Evolutionary conservation across 495 filamentous ascomycete species (phyloP), one percentile per base, ranked within the genome.

Genomic region (Amniculicola lignicola): DNA sequence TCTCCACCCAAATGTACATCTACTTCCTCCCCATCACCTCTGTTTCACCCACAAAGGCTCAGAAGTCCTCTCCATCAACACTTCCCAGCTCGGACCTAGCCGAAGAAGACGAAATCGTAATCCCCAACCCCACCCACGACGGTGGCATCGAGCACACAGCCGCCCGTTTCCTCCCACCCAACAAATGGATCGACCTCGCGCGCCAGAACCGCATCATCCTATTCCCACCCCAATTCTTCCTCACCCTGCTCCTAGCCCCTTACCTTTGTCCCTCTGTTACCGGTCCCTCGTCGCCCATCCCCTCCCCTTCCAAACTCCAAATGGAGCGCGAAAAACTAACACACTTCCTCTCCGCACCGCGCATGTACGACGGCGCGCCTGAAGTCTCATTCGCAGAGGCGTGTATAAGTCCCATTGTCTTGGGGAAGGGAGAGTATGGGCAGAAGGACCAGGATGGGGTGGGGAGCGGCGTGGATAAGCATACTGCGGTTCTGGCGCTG

Each of bases 1-100:
- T 89, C 67, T 86, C 86, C 1, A 96, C 90, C 6, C 90, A 95
- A 66, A 96, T 98, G 90, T 98, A 97, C 66, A 64, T 98, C 6
- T 93, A 95, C 69, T 86, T 95, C 72, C 77, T 96, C n/a, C 90
- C 93, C 0, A 72, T 90, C 0, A 72, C 75, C 3, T 61, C 75
- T 1, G 3, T 71, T 76, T 11, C 68, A 71, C 18, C 62, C 72
- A 43, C 46, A 14, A 29, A 41, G 23, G 7, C 37, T 6, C 15
- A 21, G 7, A 10, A 27, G 23, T 11, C n/a, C 9, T 2, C 15
- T 24, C 2, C 23, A 21, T 18, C 23, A 4, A 40, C 38, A 19
- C 42, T 43, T 18, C 50, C 69, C 16, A 6, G 6, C 2, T 21
- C 48, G 35, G 46, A 39, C 72, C 21, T 44, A 60, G 1, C 35